These are phyloP conservation scores for Aechmea fasciata DNA, from an alignment of 176 grass and related monocot species.

Conservation along the genomic window DNA sequence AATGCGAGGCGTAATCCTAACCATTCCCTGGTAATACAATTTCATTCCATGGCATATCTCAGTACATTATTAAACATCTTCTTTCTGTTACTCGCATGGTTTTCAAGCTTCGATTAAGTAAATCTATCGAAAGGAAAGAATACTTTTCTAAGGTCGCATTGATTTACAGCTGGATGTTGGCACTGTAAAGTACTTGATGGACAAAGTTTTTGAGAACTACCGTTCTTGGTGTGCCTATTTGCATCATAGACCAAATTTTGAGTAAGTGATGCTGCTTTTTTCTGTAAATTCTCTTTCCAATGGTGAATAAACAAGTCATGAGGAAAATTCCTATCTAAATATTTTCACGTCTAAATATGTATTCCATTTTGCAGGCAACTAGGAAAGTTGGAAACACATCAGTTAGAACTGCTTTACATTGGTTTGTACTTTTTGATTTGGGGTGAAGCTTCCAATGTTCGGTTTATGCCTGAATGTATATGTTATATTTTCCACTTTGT, in stretches of 20 bases:
- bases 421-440: conserved; percentile 93
- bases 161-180: conserved; percentile 35
- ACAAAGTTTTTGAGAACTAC: conserved; percentile 76
- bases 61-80: background rate
- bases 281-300: background rate
- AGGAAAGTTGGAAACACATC: conserved; percentile 31
- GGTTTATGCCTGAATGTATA: conserved; percentile 97
- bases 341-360: background rate
- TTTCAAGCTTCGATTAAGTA: background rate
- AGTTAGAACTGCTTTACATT: conserved; percentile 70
- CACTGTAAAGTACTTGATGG: conserved; percentile 36
- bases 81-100: conserved; percentile 14
- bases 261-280: conserved; percentile 28
- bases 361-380: conserved; percentile 26
- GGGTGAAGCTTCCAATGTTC: conserved; percentile 96
- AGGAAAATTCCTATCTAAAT: background rate
- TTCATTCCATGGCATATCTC: conserved; percentile 10
- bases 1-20: conserved; percentile 39
- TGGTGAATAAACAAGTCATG: background rate
- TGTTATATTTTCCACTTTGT: conserved; percentile 96
- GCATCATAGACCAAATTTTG: conserved; percentile 41
- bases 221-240: conserved; percentile 75
- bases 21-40: conserved; percentile 35
- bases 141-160: conserved; percentile 14
- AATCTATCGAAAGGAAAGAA: conserved; percentile 3